Evolutionary conservation across 225 moss, liverwort and hornwort species (phyloP), one percentile per base, ranked within the genome.

Genomic region (Physcomitrellopsis africana): DNA sequence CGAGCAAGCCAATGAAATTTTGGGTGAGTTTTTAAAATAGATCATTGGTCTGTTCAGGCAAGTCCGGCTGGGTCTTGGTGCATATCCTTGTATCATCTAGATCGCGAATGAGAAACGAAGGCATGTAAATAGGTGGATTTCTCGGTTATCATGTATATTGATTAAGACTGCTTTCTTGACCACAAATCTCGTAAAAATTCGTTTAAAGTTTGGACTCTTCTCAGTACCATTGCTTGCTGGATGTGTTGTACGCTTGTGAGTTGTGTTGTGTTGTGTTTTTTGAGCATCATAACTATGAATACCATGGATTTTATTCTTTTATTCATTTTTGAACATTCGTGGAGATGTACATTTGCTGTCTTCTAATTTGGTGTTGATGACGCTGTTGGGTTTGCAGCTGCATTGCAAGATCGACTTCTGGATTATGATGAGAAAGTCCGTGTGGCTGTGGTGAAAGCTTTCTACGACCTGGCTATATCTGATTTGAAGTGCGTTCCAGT

Each of bases 361-460:
- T 8, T 7, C 17, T 60, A 52, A 47, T 44, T 15, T 57, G 29
- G 66, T 51, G 23, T 56, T 70, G 46, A 58, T 53, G 56, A 63
- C 63, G 70, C 77, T 76, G 78, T 62, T 22, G 48, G 42, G 12
- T 78, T 42, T 61, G 60, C 81, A 99, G 97, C 83, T 85, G 90
- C 87, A 54, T 69, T 99, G 74, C 72, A 82, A 75, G 93, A 85
- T 64, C 89, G 92, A 22, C 87, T 99, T 54, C 32, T 90, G 87
- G 97, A 99, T 86, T 81, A 77, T 67, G 97, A 99, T 48, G 97
- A 95, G 10, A 85, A 86, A 82, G 93, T 95, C 6, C 87, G 95
- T 46, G 81, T 90, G 77, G 84, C 89, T 70, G 93, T 86, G 27
- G 92, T 99, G 20, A 88, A 88, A 70, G 78, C 83, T 70, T 19